Percentiles rank a stretch among this genome's conserved stretches.
Evolutionary conservation across 768 basidiomycete genomes (phyloP).

Genomic region (Lactarius psammicola): DNA sequence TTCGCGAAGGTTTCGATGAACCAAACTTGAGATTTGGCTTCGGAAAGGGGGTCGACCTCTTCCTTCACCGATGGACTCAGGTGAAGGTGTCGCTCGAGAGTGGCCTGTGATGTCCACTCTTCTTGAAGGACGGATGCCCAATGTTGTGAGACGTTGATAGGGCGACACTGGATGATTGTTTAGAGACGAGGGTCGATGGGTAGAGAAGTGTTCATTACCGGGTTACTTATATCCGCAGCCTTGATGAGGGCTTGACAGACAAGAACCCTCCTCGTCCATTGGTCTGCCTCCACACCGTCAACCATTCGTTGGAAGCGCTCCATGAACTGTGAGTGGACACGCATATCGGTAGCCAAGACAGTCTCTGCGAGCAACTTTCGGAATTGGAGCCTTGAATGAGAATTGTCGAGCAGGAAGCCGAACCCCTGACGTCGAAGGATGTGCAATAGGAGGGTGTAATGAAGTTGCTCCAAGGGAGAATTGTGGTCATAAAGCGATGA

Average conservation of each 20-base stretch:
- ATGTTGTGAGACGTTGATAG: slow-evolving; percentile 84
- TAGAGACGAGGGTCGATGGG: background rate
- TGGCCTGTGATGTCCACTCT: slow-evolving; percentile 90
- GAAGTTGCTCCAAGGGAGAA: slow-evolving; percentile 91
- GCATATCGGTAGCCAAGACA: slow-evolving; percentile 94
- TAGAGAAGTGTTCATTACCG: slow-evolving; percentile 54
- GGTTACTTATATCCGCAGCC: slow-evolving; percentile 98
- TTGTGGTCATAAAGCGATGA: slow-evolving; percentile 86
- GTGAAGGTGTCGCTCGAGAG: slow-evolving; percentile 76
- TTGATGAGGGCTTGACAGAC: slow-evolving; percentile 92
- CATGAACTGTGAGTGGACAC: slow-evolving; percentile 86
- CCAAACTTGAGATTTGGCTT: slow-evolving; percentile 82
- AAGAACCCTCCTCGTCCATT: slow-evolving; percentile 53
- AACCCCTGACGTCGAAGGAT: slow-evolving; percentile 81
- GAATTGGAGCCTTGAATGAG: slow-evolving; percentile 48
- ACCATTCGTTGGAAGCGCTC: slow-evolving; percentile 54
- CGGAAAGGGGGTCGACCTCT: slow-evolving; percentile 52
- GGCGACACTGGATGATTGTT: slow-evolving; percentile 64
- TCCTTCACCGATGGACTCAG: slow-evolving; percentile 58
- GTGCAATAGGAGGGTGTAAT: slow-evolving; percentile 75
- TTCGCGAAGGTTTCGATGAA: slow-evolving; percentile 82
- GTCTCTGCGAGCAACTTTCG: slow-evolving; percentile 76
- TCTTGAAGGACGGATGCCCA: slow-evolving; percentile 88
- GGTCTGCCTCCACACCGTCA: slow-evolving; percentile 39
- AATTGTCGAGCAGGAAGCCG: slow-evolving; percentile 61